Percentiles rank a stretch among this genome's conserved stretches.
Conservation (phyloP, 768 basidiomycete species). For the Mycena metata region DNA sequence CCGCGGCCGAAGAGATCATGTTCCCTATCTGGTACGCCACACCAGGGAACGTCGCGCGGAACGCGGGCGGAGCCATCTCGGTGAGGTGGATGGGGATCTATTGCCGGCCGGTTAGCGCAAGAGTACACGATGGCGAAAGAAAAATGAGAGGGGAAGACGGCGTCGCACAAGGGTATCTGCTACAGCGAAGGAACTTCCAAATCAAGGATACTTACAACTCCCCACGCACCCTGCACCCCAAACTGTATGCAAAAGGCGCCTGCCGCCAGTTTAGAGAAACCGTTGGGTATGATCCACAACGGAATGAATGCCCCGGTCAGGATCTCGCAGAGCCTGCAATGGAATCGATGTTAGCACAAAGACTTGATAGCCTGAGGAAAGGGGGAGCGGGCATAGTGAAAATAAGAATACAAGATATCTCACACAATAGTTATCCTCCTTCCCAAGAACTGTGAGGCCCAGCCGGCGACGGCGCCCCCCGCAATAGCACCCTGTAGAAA, state of each 20-base stretch:
- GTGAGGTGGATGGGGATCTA: constrained; percentile 74
- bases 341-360: constrained; percentile 14
- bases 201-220: constrained; percentile 59
- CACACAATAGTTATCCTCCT: constrained; percentile 84
- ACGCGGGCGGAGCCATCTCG: constrained; percentile 78
- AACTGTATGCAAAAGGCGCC: constrained; percentile 80
- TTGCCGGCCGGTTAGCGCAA: constrained; percentile 3
- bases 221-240: constrained; percentile 82
- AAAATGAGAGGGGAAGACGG: constrained; percentile 9
- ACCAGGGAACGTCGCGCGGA: constrained; percentile 78
- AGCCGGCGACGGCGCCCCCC: constrained; percentile 82
- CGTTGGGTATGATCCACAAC: constrained; percentile 74
- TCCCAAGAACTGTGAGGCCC: constrained; percentile 80
- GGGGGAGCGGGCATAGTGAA: constrained; percentile 7
- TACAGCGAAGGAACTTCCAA: too few relatives aligned
- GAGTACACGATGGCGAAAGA: too few relatives aligned
- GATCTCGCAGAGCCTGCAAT: constrained; percentile 53
- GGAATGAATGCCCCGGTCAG: constrained; percentile 64
- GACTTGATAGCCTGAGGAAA: constrained; percentile 15
- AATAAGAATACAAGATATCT: constrained; percentile 37
- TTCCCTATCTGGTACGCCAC: constrained; percentile 72
- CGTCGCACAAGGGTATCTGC: too few relatives aligned
- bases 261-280: constrained; percentile 68
- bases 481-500: constrained; percentile 50
- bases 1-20: constrained; percentile 69